Evolutionary conservation across 345 rosid genomes (phyloP), one percentile per base, ranked within the genome.

Genomic region (Mallotus nudiflorus): DNA sequence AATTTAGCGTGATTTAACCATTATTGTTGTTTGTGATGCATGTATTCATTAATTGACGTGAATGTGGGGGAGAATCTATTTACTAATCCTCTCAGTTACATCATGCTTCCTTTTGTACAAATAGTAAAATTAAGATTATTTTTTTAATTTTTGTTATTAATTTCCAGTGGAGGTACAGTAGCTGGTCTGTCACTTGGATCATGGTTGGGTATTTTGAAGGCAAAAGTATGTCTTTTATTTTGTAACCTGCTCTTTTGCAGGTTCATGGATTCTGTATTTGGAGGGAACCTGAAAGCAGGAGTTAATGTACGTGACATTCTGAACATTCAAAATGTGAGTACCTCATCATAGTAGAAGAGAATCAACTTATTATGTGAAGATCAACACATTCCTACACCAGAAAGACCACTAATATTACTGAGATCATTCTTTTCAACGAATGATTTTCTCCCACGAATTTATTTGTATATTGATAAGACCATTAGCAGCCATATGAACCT

Each of bases 201-300:
- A 7, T 80, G 77, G 83, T 77, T 91, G 71, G 89, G 96, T 80
- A 58, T 81, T 12, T 77, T 90, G 78, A 90, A 94, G 86, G 90
- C 93, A 68, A 91, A 90, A 84, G 98, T 94, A 69, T 68, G 80
- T 29, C 39, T 45, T 71, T 67, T 55, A 28, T 46, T 60, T 25
- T 50, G 10, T 33, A n/a, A 18, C 39, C 20, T 25, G 53, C 45
- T 35, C n/a, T 51, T 46, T n/a, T 73, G 20, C 83, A 94, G 98
- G 96, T 94, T 71, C 97, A 91, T 90, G 97, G 96, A 37, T 94
- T 88, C 71, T 83, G 86, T 61, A 96, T 94, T 48, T 94, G 96
- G 64, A 95, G 91, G 71, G 90, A 90, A 72, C 98, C 96, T 66
- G 91, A 87, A 79, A 27, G 95, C 96, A 64, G 95, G 91, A 56